Evolutionary conservation across 2,329 filamentous ascomycete genomes (phyloP), one percentile per base, ranked within the genome.

Genomic region (Penicillium expansum): DNA sequence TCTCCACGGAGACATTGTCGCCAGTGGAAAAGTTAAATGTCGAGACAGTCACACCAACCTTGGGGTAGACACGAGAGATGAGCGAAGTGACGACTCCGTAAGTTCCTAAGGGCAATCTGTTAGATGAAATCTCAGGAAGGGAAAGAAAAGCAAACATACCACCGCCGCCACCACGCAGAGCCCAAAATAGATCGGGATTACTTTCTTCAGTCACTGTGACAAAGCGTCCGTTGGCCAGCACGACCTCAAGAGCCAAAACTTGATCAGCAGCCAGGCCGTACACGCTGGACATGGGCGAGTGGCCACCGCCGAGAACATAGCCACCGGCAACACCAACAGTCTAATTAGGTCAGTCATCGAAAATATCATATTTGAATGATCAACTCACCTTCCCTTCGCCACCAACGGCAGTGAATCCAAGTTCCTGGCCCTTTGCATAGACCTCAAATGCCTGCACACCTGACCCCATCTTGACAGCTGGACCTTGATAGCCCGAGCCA

Each of bases 151-250:
- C 2, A 50, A 14, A 45, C 49, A 13, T 44, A 55, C 45, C 47
- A 43, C 45, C 52, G 9, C 52, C 45, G 3, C 52, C 52, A 20
- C 52, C 52, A 29, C 77, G 76, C 1, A 87, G 69, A 2, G 85
- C 86, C 85, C 85, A 89, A 73, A 84, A 88, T 1, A 88, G 74
- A 50, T 87, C 85, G 0, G 74, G 56, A 60, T 87, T 82, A 32
- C 78, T 56, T 24, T 64, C 41, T 43, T 68, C 56, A 1, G 62
- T 65, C 22, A 67, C 67, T 3, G 68, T 70, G 8, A 69, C 57
- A 16, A 70, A 67, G n/a, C 56, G 60, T 14, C 68, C 68, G 18
- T 64, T 62, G 9, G 66, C 55, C 4, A 67, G 54, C 1, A 70
- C 68, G 24, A 69, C 63, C 29, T 69, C 66, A 4, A 68, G 53